Evolutionary conservation across 768 basidiomycete species (phyloP).

Genomic region (Phallus indusiatus): DNA sequence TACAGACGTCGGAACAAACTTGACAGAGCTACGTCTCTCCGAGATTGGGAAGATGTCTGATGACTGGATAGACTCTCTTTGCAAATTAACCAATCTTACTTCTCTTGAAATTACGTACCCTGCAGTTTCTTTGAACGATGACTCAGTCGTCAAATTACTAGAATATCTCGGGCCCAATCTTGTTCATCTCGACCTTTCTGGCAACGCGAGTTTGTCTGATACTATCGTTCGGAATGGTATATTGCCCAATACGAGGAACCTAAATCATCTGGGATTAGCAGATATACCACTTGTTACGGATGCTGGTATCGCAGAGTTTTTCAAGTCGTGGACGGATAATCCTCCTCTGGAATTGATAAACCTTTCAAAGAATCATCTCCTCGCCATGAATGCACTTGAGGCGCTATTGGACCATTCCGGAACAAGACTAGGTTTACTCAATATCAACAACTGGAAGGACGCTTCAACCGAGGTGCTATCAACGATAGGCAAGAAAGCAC

Average conservation of each 20-base stretch:
- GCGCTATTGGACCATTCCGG: conserved; percentile 67
- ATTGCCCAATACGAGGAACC: conserved; percentile 31
- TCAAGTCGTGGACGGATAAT: conserved; percentile 44
- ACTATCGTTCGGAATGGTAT: conserved; percentile 53
- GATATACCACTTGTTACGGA: conserved; percentile 58
- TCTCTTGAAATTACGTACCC: conserved; percentile 25
- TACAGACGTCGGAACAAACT: conserved; percentile 38
- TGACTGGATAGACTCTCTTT: conserved; percentile 47
- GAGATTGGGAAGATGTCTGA: conserved; percentile 69
- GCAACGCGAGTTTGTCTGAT: conserved; percentile 55
- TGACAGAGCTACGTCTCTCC: conserved; percentile 68
- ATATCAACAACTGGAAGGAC: conserved; percentile 72
- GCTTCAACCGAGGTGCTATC: conserved; percentile 39
- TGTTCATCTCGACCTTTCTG: conserved; percentile 59
- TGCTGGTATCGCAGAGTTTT: conserved; percentile 58
- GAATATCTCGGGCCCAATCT: conserved; percentile 43
- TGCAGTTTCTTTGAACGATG: conserved; percentile 41
- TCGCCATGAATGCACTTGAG: conserved; percentile 44
- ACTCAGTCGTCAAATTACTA: conserved; percentile 48
- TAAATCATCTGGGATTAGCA: conserved; percentile 47
- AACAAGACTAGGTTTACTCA: conserved; percentile 42
- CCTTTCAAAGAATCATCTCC: conserved; percentile 50
- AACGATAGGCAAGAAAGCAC: conserved; percentile 25
- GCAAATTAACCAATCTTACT: conserved; percentile 32
- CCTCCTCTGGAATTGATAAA: conserved; percentile 44